Conservation (phyloP, 1,139 yeast genomes). For the Magnusiomyces sp. region DNA sequence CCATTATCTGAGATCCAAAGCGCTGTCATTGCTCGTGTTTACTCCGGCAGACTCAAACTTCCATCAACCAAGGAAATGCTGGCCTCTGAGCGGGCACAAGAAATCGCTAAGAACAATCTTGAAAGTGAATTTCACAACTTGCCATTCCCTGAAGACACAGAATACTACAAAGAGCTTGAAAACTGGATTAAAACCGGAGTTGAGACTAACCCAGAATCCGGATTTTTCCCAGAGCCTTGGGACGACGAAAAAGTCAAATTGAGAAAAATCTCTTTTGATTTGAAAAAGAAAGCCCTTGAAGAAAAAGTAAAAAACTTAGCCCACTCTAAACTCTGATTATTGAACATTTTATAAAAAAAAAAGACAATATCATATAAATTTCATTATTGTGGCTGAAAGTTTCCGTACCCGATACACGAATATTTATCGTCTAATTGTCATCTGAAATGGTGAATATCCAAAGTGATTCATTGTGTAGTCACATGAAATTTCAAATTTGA, state of each 20-base stretch:
- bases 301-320: neutral
- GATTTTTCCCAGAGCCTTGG: constrained; percentile 26
- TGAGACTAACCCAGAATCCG: constrained; percentile 8
- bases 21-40: constrained; percentile 47
- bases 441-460: no score
- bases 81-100: constrained; percentile 32
- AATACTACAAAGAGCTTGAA: constrained; percentile 36
- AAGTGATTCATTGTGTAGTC: no score
- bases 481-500: no score
- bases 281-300: neutral
- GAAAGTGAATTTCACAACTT: constrained; percentile 40
- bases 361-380: no score
- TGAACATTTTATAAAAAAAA: no score
- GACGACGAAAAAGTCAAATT: constrained; percentile 3
- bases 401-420: no score
- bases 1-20: constrained; percentile 54
- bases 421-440: no score
- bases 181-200: constrained; percentile 31
- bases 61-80: constrained; percentile 40
- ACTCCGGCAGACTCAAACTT: constrained; percentile 39
- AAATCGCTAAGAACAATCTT: constrained; percentile 32
- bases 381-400: no score
- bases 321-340: no score
- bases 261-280: neutral
- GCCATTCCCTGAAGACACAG: constrained; percentile 42